Evolutionary conservation across 2,329 filamentous ascomycete genomes (phyloP).

Genomic region (Neophaeococcomyces aloes): DNA sequence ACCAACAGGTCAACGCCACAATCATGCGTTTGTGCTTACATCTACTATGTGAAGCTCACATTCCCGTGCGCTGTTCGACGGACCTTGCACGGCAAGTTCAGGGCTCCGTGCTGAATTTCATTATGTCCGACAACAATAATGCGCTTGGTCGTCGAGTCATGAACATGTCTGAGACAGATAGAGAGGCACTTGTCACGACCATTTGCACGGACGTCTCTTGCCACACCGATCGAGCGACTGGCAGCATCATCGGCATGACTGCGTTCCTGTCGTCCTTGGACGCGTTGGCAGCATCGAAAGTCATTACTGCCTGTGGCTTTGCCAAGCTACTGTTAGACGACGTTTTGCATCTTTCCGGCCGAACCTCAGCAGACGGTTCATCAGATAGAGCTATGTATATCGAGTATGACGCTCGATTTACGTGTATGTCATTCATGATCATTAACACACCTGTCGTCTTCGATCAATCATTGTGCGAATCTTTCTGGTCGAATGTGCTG

Average conservation of each 20-base stretch:
- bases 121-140: background rate
- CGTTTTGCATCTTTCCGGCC: conserved; percentile 20
- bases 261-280: conserved; percentile 1
- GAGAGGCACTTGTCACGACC: conserved; percentile 3
- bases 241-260: conserved; percentile 5
- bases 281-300: background rate
- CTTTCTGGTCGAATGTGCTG: conserved; percentile 64
- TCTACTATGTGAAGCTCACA: conserved; percentile 60
- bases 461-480: conserved; percentile 48
- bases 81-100: conserved; percentile 30
- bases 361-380: background rate
- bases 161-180: conserved; percentile 4
- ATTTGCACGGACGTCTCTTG: conserved; percentile 6
- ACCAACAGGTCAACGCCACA: conserved; percentile 10
- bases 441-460: conserved; percentile 52
- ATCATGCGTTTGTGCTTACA: conserved; percentile 47
- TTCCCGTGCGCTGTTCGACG: conserved; percentile 42
- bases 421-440: conserved; percentile 7
- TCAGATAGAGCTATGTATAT: conserved; percentile 5
- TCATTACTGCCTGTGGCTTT: conserved; percentile 3
- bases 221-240: conserved; percentile 4
- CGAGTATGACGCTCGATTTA: conserved; percentile 4
- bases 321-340: conserved; percentile 12
- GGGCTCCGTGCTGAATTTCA: conserved; percentile 16
- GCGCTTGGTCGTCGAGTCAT: background rate